A percentile compares a stretch with the other conserved stretches of the same genome.
Conservation (phyloP, 2,329 filamentous ascomycete genomes). For the Venturiaceae sp. region DNA sequence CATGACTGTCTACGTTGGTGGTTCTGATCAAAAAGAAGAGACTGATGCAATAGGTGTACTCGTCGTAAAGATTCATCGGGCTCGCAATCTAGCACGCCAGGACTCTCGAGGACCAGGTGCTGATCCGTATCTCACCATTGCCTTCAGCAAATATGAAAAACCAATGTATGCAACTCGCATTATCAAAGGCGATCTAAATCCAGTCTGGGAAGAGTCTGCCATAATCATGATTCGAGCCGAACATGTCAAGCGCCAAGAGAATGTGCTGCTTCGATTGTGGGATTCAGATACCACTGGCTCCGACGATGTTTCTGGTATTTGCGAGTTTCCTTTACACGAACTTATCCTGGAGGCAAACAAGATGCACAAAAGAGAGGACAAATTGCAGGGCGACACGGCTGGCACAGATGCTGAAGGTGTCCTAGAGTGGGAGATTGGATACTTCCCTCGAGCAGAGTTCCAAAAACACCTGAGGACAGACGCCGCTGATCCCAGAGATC, state of each 20-base stretch:
- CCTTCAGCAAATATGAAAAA: slow-evolving; percentile 1
- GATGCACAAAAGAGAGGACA: background rate
- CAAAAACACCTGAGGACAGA: background rate
- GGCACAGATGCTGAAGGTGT: background rate
- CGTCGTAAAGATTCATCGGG: background rate
- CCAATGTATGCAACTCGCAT: background rate
- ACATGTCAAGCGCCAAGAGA: background rate
- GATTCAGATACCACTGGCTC: background rate
- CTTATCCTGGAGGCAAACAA: background rate
- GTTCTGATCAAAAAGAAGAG: background rate
- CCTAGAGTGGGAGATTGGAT: background rate
- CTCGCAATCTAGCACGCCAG: background rate
- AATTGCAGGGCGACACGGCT: background rate
- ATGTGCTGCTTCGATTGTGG: background rate
- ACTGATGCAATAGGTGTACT: background rate
- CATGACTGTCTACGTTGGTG: background rate
- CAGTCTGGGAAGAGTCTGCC: background rate
- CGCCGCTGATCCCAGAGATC: background rate
- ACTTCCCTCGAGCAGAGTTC: background rate
- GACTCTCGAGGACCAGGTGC: background rate
- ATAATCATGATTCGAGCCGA: background rate
- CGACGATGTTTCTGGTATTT: background rate
- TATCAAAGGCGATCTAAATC: background rate
- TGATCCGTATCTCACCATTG: background rate
- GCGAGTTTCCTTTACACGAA: background rate